These are phyloP conservation scores for Torulaspora pretoriensis DNA, from an alignment of 1,139 yeast genomes.

Conservation along the genomic window DNA sequence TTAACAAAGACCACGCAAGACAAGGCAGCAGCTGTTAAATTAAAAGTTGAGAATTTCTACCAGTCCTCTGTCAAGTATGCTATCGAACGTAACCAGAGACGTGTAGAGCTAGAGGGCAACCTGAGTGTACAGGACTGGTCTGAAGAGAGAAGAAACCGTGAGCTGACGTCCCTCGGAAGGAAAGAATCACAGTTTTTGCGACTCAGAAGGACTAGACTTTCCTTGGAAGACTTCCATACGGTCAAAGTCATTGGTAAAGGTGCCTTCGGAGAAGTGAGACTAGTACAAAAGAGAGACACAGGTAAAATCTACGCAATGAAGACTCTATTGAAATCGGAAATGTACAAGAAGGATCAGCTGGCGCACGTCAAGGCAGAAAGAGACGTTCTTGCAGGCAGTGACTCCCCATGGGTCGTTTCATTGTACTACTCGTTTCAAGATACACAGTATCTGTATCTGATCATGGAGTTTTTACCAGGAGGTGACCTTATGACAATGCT, in stretches of 20 bases:
- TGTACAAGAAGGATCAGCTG: conserved; percentile 78
- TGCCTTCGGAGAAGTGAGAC: conserved; percentile 79
- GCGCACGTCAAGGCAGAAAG: conserved; percentile 86
- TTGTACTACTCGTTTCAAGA: conserved; percentile 79
- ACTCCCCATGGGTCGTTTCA: conserved; percentile 85
- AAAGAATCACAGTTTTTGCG: conserved; percentile 76
- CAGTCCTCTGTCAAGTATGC: conserved; percentile 77
- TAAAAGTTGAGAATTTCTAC: conserved; percentile 68
- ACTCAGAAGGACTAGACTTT: conserved; percentile 67
- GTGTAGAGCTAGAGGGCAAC: conserved; percentile 67
- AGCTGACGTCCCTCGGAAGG: conserved; percentile 63
- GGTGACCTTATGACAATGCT: conserved; percentile 87
- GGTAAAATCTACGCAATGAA: conserved; percentile 86
- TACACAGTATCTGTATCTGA: conserved; percentile 65
- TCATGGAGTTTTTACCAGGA: conserved; percentile 83
- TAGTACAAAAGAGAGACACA: conserved; percentile 77
- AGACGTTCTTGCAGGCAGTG: conserved; percentile 79
- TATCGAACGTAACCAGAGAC: conserved; percentile 74
- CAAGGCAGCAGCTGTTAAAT: conserved; percentile 66
- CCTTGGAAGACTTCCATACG: conserved; percentile 70
- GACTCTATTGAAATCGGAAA: conserved; percentile 69
- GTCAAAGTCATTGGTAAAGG: conserved; percentile 85
- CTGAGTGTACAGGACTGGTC: conserved; percentile 62
- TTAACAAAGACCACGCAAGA: conserved; percentile 65
- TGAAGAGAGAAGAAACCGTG: conserved; percentile 71